phyloP scores from a whole-genome alignment of 2,329 filamentous ascomycete species.

The Phaeomoniella chlamydospora region DNA sequence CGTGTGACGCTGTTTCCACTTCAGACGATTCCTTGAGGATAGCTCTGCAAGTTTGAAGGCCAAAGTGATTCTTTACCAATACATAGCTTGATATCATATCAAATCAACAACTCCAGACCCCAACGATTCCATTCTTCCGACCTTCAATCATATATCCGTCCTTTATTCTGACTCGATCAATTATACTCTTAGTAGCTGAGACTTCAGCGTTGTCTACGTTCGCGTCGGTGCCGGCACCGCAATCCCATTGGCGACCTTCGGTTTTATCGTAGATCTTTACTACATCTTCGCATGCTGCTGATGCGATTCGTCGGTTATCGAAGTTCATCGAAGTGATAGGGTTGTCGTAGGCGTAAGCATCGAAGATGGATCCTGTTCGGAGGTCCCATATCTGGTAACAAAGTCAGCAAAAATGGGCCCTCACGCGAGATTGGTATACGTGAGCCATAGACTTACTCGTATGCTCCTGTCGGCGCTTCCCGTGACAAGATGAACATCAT shows the following conservation, averaged over 20 bases:
- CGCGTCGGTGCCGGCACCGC: conserved; percentile 59
- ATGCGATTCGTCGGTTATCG: conserved; percentile 74
- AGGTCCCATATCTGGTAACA: conserved; percentile 83
- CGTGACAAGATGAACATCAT: conserved; percentile 88
- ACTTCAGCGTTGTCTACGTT: conserved; percentile 42
- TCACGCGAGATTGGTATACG: conserved; percentile 1
- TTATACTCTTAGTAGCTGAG: conserved; percentile 48
- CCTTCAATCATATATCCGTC: conserved; percentile 93
- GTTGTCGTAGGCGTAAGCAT: conserved; percentile 90
- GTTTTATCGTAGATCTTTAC: conserved; percentile 98
- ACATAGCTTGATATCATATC: too few species aligned
- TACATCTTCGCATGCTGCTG: conserved; percentile 80
- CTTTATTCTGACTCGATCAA: conserved; percentile 79
- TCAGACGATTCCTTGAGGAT: too few species aligned
- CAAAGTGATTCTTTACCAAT: too few species aligned
- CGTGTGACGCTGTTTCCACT: too few species aligned
- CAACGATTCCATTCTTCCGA: conserved; percentile 71
- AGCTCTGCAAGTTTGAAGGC: too few species aligned
- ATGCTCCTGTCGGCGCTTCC: conserved; percentile 87
- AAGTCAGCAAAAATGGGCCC: conserved; percentile 11
- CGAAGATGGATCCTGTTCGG: conserved; percentile 84
- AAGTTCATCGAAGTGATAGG: conserved; percentile 96
- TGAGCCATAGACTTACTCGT: conserved; percentile 48
- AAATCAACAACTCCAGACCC: conserved; percentile 70
- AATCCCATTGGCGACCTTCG: conserved; percentile 92